phyloP scores from a whole-genome alignment of 2,329 filamentous ascomycete species.

The Xylariales sp. region DNA sequence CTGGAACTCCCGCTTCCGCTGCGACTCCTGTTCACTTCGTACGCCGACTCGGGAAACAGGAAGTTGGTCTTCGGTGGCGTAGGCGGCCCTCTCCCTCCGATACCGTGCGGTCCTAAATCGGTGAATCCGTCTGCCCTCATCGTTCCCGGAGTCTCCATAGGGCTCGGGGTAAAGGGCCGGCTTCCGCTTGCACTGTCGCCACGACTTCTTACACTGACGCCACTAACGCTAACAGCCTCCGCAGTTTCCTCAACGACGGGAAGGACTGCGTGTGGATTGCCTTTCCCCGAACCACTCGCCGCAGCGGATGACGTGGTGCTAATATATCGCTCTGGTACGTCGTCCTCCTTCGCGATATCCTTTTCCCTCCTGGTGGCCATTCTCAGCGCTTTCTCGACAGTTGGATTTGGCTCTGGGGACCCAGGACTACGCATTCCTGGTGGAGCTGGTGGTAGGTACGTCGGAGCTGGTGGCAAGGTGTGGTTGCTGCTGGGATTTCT shows the following conservation, averaged over 20 bases:
- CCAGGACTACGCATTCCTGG: slow-evolving; percentile 25
- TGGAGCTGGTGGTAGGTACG: slow-evolving; percentile 27
- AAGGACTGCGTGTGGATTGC: slow-evolving; percentile 41
- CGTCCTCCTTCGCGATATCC: slow-evolving; percentile 24
- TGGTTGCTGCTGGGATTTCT: slow-evolving; percentile 19
- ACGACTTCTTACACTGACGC: slow-evolving; percentile 53
- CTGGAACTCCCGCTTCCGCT: slow-evolving; percentile 20
- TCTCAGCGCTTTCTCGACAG: slow-evolving; percentile 23
- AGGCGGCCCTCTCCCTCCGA: slow-evolving; percentile 34
- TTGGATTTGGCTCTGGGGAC: slow-evolving; percentile 26
- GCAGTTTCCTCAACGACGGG: slow-evolving; percentile 90
- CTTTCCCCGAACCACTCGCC: slow-evolving; percentile 18
- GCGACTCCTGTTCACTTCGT: slow-evolving; percentile 20
- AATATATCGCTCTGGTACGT: slow-evolving; percentile 26
- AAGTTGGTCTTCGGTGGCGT: slow-evolving; percentile 42
- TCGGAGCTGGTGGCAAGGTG: slow-evolving; percentile 20
- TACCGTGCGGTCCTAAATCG: slow-evolving; percentile 25
- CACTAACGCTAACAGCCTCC: slow-evolving; percentile 56
- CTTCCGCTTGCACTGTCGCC: slow-evolving; percentile 34
- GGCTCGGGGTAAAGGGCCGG: slow-evolving; percentile 29
- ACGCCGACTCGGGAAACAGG: slow-evolving; percentile 38
- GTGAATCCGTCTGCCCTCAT: slow-evolving; percentile 29
- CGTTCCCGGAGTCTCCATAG: slow-evolving; percentile 25
- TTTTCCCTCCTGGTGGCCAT: slow-evolving; percentile 25
- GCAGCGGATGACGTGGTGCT: slow-evolving; percentile 22